Evolutionary conservation across 306 rosid species (phyloP).

Genomic region (Gynostemma pentaphyllum): DNA sequence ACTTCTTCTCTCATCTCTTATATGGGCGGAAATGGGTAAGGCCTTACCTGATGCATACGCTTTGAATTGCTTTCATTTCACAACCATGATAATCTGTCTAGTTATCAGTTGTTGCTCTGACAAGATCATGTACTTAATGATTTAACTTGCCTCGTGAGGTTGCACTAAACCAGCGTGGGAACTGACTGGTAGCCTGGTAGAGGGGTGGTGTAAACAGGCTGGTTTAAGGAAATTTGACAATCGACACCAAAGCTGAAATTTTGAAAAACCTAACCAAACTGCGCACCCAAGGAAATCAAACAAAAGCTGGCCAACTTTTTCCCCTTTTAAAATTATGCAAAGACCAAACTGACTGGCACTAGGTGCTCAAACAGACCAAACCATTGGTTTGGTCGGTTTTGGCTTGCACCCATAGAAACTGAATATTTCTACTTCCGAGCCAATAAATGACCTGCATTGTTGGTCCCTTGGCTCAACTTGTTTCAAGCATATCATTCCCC

Average conservation of each 20-base stretch:
- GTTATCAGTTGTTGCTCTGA: neutral
- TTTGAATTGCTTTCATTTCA: neutral
- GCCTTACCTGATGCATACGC: neutral
- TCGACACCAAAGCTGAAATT: too few relatives aligned
- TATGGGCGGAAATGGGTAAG: conserved; percentile 78
- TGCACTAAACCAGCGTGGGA: neutral
- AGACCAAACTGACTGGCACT: too few relatives aligned
- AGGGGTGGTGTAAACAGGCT: too few relatives aligned
- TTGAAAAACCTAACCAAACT: too few relatives aligned
- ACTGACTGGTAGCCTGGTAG: too few relatives aligned
- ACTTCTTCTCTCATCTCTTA: conserved; percentile 40
- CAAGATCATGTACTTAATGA: neutral
- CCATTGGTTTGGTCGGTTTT: too few relatives aligned
- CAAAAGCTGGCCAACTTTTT: too few relatives aligned
- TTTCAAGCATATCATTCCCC: neutral
- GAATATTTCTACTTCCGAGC: neutral
- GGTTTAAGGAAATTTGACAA: too few relatives aligned
- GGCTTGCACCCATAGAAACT: too few relatives aligned
- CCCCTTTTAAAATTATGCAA: too few relatives aligned
- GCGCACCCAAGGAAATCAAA: too few relatives aligned
- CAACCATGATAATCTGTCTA: neutral
- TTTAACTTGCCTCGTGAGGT: neutral
- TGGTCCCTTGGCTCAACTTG: neutral
- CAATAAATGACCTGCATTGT: neutral
- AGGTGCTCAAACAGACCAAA: too few relatives aligned